These are phyloP conservation scores for Leccinellum luteum DNA, from an alignment of 768 basidiomycete species.

Conservation along the genomic window DNA sequence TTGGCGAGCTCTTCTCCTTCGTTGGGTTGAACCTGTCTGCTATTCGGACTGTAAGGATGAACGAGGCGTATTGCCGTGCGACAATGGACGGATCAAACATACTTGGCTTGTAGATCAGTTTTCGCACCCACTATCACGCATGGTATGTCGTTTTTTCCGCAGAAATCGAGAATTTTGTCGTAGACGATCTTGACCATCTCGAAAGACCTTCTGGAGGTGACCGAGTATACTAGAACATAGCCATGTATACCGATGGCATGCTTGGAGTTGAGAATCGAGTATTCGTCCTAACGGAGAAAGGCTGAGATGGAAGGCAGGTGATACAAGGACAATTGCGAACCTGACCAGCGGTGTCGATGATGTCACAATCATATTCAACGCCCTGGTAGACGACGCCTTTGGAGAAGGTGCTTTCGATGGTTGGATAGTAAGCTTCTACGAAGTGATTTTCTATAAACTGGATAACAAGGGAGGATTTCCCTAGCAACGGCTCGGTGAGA, in stretches of 20 bases:
- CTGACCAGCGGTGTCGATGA: slow-evolving; percentile 98
- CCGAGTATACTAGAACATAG: slow-evolving; percentile 94
- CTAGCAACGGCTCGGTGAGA: slow-evolving; percentile 43
- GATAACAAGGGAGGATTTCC: slow-evolving; percentile 90
- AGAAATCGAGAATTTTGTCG: slow-evolving; percentile 90
- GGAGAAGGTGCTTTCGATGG: slow-evolving; percentile 84
- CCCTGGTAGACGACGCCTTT: slow-evolving; percentile 88
- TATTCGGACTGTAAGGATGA: slow-evolving; percentile 35
- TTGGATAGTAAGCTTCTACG: slow-evolving; percentile 91
- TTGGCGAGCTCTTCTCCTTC: slow-evolving; percentile 77
- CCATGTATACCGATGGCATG: slow-evolving; percentile 98
- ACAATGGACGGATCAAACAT: slow-evolving; percentile 27
- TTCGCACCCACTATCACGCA: slow-evolving; percentile 96
- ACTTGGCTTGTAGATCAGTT: slow-evolving; percentile 78
- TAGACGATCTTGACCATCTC: slow-evolving; percentile 93
- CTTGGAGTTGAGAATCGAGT: slow-evolving; percentile 88
- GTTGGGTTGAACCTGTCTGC: slow-evolving; percentile 70
- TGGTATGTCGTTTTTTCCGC: slow-evolving; percentile 79
- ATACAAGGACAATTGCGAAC: slow-evolving; percentile 40
- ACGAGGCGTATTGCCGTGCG: slow-evolving; percentile 11
- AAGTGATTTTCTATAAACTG: slow-evolving; percentile 94
- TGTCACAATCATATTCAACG: slow-evolving; percentile 91
- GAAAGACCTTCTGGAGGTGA: slow-evolving; percentile 85
- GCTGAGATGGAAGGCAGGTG: slow-evolving; percentile 4
- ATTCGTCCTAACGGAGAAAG: slow-evolving; percentile 66